Evolutionary conservation across 352 stramenopile species (phyloP), one percentile per base, ranked within the genome.

Genomic region (Globisporangium recalcitrans): DNA sequence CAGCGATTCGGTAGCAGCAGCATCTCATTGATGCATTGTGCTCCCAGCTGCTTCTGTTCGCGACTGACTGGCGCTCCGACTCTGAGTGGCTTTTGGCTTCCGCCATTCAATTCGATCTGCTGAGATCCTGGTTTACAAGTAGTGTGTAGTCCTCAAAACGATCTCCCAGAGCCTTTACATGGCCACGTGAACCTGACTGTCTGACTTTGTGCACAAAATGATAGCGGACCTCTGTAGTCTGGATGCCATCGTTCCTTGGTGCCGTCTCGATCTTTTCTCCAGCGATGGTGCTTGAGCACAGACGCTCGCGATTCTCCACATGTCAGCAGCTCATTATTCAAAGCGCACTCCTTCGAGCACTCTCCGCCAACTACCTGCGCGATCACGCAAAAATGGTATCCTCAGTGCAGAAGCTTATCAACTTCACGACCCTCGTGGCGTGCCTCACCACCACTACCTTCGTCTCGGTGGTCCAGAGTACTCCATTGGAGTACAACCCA

Each of bases 401-500:
- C 44, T 52, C 55, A 24, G 21, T 61, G 24, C 55, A 61, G 55
- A 53, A 38, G 26, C 40, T 61, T 32, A 52, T 61, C 55, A 31
- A 14, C 40, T 38, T 61, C 40, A 53, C 55, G 27, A n/a, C 55
- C 55, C 26, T 61, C 40, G 55, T 53, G 55, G 40, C 55, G 55
- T 61, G 55, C 55, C 40, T 61, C 55, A 44, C 26, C 40, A n/a
- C 55, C 34, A 57, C 51, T 19, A 56, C 13, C 29, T 53, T 46
- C 53, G 21, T 47, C 16, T 34, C 10, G n/a, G 24, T 52, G 55
- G 40, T 52, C 55, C 55, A 61, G 26, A 61, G 55, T 42, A 61
- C 55, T 21, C 55, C 62, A 13, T 31, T 65, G 58, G 60, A 65
- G 58, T 75, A 75, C 38, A 67, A 67, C 38, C 63, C 71, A 19